Base-by-base conservation (phyloP, 805 yeast species). In the Torulaspora microellipsoides region DNA sequence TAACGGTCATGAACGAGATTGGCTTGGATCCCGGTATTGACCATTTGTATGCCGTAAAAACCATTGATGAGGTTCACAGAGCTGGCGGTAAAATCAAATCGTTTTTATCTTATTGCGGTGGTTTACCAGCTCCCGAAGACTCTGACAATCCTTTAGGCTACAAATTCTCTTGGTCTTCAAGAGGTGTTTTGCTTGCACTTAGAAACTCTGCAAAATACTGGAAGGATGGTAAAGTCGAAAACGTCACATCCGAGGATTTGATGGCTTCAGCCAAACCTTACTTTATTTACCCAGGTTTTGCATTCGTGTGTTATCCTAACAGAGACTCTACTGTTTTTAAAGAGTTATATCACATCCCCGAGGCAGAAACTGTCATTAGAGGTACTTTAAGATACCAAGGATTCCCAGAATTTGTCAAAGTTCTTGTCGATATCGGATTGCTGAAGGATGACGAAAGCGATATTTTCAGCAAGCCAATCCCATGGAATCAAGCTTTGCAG, bases 11-110 rank as follows among this genome's bases (percentile, higher is more conserved):
- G 95, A 93, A 93, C 73, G 99, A 93, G 75, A 93, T 93, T 56
- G 99, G 99, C 60, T 78, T 93, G 67, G 99, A 93, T 68, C 99
- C 99, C 52, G 99, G 99, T 78, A 77, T 93, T 57, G 99, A 93
- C 70, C 99, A 93, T 72, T 79, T 93, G 69, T 93, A 93, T 67
- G 99, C 99, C 39, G 95, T 93, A 67, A 93, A 93, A 79, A 88
- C 98, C 57, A 87, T 93, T 65, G 95, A 87, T 64, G 99, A 93
- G 72, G 97, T 93, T 47, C 99, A 93, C 75, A 72, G 73, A 54
- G 78, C 76, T 23, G 87, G 87, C 53, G 99, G 99, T 66, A 86
- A 93, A 74, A 86, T 93, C 71, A 86, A 78, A 65, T 85, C 95
- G 6, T 93, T 93, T 80, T 72, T 89, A 58, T 87, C 96, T 7